These are phyloP conservation scores for Chiua virens DNA, from an alignment of 768 basidiomycete species.

Conservation along the genomic window DNA sequence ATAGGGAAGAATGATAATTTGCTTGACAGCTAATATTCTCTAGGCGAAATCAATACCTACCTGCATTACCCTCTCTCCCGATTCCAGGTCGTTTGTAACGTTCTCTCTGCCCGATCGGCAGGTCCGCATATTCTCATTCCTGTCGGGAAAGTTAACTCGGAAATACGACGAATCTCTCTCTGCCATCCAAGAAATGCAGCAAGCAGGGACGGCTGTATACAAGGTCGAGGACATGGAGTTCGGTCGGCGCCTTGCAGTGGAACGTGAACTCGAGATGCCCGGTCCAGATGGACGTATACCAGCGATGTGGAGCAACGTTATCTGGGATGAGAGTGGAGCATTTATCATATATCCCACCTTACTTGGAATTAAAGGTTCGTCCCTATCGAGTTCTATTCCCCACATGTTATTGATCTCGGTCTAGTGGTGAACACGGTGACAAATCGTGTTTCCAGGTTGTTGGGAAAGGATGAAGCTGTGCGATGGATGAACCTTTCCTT, in stretches of 20 bases:
- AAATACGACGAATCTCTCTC: slow-evolving; percentile 94
- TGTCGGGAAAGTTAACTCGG: slow-evolving; percentile 83
- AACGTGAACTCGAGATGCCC: slow-evolving; percentile 86
- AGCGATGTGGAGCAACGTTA: slow-evolving; percentile 80
- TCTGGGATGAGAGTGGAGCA: slow-evolving; percentile 98
- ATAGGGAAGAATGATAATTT: neutral
- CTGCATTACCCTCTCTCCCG: slow-evolving; percentile 88
- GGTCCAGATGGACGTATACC: slow-evolving; percentile 71
- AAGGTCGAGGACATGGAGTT: slow-evolving; percentile 99
- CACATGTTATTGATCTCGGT: neutral
- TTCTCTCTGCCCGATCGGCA: slow-evolving; percentile 94
- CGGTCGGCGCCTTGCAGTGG: slow-evolving; percentile 89
- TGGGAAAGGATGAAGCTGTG: slow-evolving; percentile 93
- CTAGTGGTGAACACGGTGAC: slow-evolving; percentile 93
- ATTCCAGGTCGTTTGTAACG: slow-evolving; percentile 86
- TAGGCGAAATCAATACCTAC: slow-evolving; percentile 92
- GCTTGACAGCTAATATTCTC: neutral
- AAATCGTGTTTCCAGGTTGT: slow-evolving; percentile 82
- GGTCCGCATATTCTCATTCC: slow-evolving; percentile 90
- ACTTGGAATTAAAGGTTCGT: slow-evolving; percentile 89
- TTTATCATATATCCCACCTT: slow-evolving; percentile 93
- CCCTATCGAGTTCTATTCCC: neutral
- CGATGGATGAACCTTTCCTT: slow-evolving; percentile 85
- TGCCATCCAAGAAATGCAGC: slow-evolving; percentile 98
- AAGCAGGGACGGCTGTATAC: slow-evolving; percentile 90